Conservation (phyloP, 305 asterid genomes). For the Fraxinus dipetala region DNA sequence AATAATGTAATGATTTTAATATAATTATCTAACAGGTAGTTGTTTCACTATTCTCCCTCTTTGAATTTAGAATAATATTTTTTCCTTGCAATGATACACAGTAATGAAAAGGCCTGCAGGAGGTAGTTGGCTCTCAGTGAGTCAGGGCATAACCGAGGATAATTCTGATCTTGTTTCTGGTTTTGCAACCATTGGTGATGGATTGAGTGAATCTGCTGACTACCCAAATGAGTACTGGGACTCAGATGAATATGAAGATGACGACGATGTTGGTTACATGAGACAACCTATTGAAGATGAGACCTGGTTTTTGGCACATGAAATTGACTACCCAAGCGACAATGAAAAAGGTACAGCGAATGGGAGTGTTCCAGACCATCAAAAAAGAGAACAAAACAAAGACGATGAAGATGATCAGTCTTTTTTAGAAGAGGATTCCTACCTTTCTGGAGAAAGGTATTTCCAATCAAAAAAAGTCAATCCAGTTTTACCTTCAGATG, state of each 20-base stretch:
- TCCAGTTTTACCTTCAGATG: conserved; percentile 52
- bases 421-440: conserved; percentile 90
- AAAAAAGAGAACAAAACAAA: conserved; percentile 65
- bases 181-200: conserved; percentile 95
- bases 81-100: conserved; percentile 34
- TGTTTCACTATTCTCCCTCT: conserved; percentile 8
- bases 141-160: conserved; percentile 97
- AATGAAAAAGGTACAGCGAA: conserved; percentile 83
- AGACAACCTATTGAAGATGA: conserved; percentile 98
- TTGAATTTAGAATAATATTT: conserved; percentile 19
- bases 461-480: conserved; percentile 66
- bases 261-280: conserved; percentile 94
- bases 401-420: conserved; percentile 87
- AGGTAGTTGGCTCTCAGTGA: conserved; percentile 94
- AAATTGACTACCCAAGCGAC: conserved; percentile 96
- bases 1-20: not conserved
- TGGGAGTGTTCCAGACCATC: conserved; percentile 73
- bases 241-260: conserved; percentile 97
- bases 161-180: conserved; percentile 96
- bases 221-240: conserved; percentile 95
- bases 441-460: conserved; percentile 77
- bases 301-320: conserved; percentile 95
- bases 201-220: conserved; percentile 81
- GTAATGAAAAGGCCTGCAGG: conserved; percentile 74
- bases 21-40: not conserved